Evolutionary conservation across 73 alveolate genomes (phyloP).

Genomic region (Paramecium biaurelia): DNA sequence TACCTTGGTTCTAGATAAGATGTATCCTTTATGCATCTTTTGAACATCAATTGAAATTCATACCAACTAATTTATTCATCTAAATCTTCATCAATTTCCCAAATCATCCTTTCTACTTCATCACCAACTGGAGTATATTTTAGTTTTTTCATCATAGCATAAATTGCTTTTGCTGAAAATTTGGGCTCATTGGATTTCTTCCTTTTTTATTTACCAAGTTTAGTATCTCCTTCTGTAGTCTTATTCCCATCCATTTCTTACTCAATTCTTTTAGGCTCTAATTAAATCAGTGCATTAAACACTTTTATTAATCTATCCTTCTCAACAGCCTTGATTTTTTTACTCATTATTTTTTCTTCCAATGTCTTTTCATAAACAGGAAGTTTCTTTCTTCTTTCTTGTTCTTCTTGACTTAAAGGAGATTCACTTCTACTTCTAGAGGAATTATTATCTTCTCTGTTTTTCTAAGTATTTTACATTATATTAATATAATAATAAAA

Average conservation of each 20-base stretch:
- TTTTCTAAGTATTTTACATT: background rate
- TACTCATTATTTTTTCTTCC: constrained; percentile 58
- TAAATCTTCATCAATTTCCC: constrained; percentile 83
- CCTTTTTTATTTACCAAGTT: constrained; percentile 33
- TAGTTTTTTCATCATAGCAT: background rate
- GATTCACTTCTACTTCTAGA: background rate
- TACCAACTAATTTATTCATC: constrained; percentile 70
- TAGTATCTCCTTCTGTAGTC: constrained; percentile 24
- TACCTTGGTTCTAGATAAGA: constrained; percentile 76
- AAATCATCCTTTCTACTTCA: constrained; percentile 77
- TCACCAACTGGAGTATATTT: constrained; percentile 53
- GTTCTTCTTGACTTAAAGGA: background rate
- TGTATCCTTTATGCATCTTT: constrained; percentile 75
- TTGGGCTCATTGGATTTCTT: constrained; percentile 46
- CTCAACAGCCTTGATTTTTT: constrained; percentile 45
- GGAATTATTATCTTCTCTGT: background rate
- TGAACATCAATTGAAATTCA: constrained; percentile 78
- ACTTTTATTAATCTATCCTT: constrained; percentile 41
- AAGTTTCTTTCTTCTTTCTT: background rate
- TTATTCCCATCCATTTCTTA: background rate
- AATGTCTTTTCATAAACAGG: background rate
- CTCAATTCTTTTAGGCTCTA: constrained; percentile 27
- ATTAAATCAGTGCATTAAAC: constrained; percentile 12
- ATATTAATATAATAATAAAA: background rate
- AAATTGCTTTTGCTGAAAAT: constrained; percentile 31